These are phyloP conservation scores for Oryza meridionalis DNA, from an alignment of 176 grass and related monocot genomes.

Conservation along the genomic window DNA sequence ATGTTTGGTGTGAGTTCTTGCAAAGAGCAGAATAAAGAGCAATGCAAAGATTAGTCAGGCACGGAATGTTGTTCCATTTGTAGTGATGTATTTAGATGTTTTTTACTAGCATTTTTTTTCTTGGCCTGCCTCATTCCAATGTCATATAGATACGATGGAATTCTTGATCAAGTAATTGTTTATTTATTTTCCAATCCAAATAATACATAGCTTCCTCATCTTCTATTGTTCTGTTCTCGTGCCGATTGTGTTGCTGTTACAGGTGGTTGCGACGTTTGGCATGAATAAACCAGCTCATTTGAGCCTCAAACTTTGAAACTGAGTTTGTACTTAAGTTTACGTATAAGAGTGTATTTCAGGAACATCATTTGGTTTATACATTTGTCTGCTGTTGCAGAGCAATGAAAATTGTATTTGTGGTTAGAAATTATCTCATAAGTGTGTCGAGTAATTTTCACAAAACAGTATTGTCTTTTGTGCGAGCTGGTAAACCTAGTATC, in stretches of 20 bases:
- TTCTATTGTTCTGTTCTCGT: neutral
- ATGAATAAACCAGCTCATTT: neutral
- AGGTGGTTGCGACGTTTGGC: no score
- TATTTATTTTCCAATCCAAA: constrained; percentile 17
- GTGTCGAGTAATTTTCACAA: neutral
- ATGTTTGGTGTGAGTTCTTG: constrained; percentile 25
- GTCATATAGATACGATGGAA: constrained; percentile 19
- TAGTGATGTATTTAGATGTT: constrained; percentile 42
- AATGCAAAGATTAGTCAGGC: constrained; percentile 8
- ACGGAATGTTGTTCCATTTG: neutral
- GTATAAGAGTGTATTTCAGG: neutral
- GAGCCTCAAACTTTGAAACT: neutral
- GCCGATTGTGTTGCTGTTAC: neutral
- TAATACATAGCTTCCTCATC: neutral
- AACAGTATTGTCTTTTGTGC: no score
- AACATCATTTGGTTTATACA: neutral
- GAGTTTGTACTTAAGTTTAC: neutral
- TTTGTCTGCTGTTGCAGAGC: neutral
- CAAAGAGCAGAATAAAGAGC: constrained; percentile 25
- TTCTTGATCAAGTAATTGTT: constrained; percentile 20
- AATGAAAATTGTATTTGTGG: neutral
- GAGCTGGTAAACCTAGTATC: no score
- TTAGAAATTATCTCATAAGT: neutral
- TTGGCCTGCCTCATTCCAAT: constrained; percentile 9
- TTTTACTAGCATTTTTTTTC: constrained; percentile 29